Evolutionary conservation across 1,284 basidiomycete species (phyloP), one percentile per base, ranked within the genome.

Genomic region (Takashimella koratensis): DNA sequence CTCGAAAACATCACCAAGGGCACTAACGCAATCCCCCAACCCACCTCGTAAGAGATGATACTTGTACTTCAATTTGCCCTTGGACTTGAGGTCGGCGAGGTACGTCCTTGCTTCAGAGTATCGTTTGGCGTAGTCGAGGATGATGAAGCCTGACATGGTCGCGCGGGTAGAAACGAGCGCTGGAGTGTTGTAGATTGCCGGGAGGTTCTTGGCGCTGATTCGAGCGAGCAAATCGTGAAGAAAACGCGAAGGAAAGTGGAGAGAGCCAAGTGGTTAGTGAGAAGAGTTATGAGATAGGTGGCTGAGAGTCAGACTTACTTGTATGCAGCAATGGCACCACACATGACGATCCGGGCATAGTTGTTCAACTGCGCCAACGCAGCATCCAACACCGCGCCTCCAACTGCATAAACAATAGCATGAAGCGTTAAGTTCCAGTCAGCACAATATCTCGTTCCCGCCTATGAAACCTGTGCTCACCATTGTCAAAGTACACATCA

Each of bases 401-500:
- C 86, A 53, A 92, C 84, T 66, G 81, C 20, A 1, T 39, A 10
- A n/a, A n/a, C n/a, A n/a, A n/a, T n/a, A n/a, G n/a, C n/a, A n/a
- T n/a, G n/a, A n/a, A n/a, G n/a, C n/a, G n/a, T n/a, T n/a, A n/a
- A n/a, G n/a, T n/a, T n/a, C n/a, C n/a, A n/a, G n/a, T n/a, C n/a
- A n/a, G 13, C 16, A 5, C 30, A 25, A 16, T 13, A 26, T 2
- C 23, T n/a, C n/a, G n/a, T n/a, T n/a, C n/a, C n/a, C n/a, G n/a
- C n/a, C n/a, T n/a, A n/a, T n/a, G n/a, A n/a, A 36, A 16, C 43
- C 25, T 13, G 8, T 44, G 63, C 73, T 49, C 66, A 68, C 79
- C 89, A 67, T 93, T 93, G 71, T 93, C 90, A 68, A 91, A 93
- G 76, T 81, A 90, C 4, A 88, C 85, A 63, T 93, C 88, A 56